These are phyloP conservation scores for Penicillium carneum DNA, from an alignment of 2,329 filamentous ascomycete genomes.

Conservation along the genomic window DNA sequence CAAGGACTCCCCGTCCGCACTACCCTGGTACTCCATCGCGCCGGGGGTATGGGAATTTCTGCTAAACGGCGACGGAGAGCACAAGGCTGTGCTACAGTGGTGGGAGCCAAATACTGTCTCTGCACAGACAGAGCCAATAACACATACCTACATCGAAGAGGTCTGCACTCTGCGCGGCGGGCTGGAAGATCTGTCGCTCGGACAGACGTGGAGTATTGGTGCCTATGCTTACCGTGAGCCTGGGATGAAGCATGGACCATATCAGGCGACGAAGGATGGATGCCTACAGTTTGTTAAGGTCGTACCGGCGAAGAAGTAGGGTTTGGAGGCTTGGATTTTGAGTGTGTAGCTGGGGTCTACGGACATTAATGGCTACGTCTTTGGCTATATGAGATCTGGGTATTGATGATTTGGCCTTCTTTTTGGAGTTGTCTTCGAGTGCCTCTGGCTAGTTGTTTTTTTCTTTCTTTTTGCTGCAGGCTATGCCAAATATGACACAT, in stretches of 20 bases:
- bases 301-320: slow-evolving; percentile 8
- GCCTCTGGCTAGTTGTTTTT: background rate
- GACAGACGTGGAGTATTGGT: slow-evolving; percentile 44
- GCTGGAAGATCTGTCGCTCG: slow-evolving; percentile 44
- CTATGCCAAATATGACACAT: background rate
- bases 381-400: background rate
- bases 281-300: slow-evolving; percentile 47
- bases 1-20: slow-evolving; percentile 18
- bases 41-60: slow-evolving; percentile 49
- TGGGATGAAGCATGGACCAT: slow-evolving; percentile 53
- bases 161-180: slow-evolving; percentile 50
- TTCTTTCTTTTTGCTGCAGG: background rate
- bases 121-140: slow-evolving; percentile 38
- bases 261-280: slow-evolving; percentile 42
- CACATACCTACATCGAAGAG: slow-evolving; percentile 51
- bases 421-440: background rate
- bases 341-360: background rate
- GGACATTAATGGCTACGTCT: background rate
- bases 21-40: slow-evolving; percentile 38
- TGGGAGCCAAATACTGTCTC: slow-evolving; percentile 46
- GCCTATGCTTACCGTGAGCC: slow-evolving; percentile 53
- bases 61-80: slow-evolving; percentile 46
- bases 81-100: slow-evolving; percentile 45
- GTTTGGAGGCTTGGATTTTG: background rate
- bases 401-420: background rate